phyloP scores from a whole-genome alignment of 1,139 yeast genomes.

The Geotrichum candidum region DNA sequence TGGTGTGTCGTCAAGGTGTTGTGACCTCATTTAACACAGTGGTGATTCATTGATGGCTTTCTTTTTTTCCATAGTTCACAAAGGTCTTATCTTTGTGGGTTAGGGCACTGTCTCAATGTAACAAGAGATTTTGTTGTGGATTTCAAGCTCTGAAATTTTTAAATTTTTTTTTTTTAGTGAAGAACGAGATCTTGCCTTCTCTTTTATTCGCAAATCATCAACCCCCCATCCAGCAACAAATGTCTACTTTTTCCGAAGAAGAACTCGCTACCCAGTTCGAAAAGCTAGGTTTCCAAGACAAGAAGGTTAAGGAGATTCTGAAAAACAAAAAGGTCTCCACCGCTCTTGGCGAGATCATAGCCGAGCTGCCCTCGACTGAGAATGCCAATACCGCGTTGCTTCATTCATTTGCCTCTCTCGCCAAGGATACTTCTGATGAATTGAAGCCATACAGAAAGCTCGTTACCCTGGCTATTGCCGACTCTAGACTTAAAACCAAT shows the following conservation, averaged over 20 bases:
- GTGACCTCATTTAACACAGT: neutral
- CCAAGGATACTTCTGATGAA: slow-evolving; percentile 29
- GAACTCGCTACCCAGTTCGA: slow-evolving; percentile 45
- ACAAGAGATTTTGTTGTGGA: neutral
- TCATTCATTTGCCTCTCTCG: slow-evolving; percentile 64
- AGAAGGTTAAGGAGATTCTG: slow-evolving; percentile 49
- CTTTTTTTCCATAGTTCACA: neutral
- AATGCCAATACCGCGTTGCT: slow-evolving; percentile 55
- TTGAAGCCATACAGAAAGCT: slow-evolving; percentile 40
- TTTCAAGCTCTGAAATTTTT: neutral
- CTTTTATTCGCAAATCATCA: neutral
- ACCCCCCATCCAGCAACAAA: slow-evolving; percentile 2
- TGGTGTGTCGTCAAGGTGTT: neutral
- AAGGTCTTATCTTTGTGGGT: slow-evolving; percentile 9
- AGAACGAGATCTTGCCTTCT: neutral
- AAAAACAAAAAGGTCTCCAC: slow-evolving; percentile 80
- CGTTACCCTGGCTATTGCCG: slow-evolving; percentile 56
- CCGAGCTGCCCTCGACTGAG: slow-evolving; percentile 39
- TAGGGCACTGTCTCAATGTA: neutral
- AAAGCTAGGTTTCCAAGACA: slow-evolving; percentile 50
- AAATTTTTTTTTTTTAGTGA: neutral
- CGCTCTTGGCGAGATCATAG: slow-evolving; percentile 56
- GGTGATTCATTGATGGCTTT: neutral
- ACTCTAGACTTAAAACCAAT: slow-evolving; percentile 57
- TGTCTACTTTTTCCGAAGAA: slow-evolving; percentile 34